Evolutionary conservation across 1,284 basidiomycete species (phyloP), one percentile per base, ranked within the genome.

Genomic region (Phlebopus sp.): DNA sequence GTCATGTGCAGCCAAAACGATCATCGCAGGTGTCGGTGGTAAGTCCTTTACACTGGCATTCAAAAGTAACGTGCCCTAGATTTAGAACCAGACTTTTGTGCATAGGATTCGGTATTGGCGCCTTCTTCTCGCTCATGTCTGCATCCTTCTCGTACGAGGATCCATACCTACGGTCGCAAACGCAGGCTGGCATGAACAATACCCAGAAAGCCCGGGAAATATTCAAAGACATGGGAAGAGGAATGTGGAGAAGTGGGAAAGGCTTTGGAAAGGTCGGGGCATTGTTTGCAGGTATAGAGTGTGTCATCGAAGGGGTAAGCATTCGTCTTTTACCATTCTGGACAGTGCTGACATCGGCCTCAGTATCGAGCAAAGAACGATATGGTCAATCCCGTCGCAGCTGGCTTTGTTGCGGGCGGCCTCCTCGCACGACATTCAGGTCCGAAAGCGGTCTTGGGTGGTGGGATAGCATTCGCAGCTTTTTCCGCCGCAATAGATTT

Each of bases 331-430:
- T 11, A 42, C 36, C 32, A 42, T 37, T n/a, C 14, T 4, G n/a
- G 37, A 29, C 27, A 4, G 19, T 55, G 9, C 32, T 38, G 19
- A 42, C 14, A 2, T 35, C 34, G 49, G 43, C 9, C 34, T 21
- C 48, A 97, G 93, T 97, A 96, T 69, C 90, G 94, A 46, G 93
- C 91, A n/a, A 92, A 86, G 70, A 95, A 95, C 61, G 94, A 97
- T 67, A 88, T 96, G 58, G 85, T 82, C 46, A 97, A 97, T 65
- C 78, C 85, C 59, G 70, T 91, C 58, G 70, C 79, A 47, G 74
- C 86, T 18, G 87, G 88, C 0, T 89, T 90, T 57, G 62, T 86
- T 8, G 78, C 86, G 13, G 92, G 92, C 30, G 91, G 86, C 36
- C 72, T 93, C 15, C 79, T 97, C 4, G 92, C 93, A 14, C 79